Percentiles rank a stretch among this genome's conserved stretches.
These are phyloP conservation scores for Leccinum laetum DNA, from an alignment of 1,284 basidiomycete species.

Conservation along the genomic window DNA sequence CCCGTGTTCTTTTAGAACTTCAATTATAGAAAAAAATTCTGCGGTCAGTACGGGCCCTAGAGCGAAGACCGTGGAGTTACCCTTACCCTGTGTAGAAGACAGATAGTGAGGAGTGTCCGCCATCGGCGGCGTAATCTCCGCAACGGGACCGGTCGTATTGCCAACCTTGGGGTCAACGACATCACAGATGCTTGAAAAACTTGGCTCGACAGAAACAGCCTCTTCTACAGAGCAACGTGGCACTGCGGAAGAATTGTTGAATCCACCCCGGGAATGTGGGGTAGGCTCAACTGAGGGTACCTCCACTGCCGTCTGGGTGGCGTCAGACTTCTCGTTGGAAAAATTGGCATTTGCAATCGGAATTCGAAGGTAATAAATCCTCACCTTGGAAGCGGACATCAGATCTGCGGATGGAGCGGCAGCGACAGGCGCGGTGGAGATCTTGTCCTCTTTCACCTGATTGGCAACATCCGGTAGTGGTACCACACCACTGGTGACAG, in stretches of 20 bases:
- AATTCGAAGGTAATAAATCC: not conserved
- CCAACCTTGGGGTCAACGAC: not conserved
- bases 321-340: slow-evolving; percentile 4
- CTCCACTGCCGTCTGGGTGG: slow-evolving; percentile 4
- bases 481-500: slow-evolving; percentile 7
- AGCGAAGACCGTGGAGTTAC: not conserved
- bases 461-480: slow-evolving; percentile 8
- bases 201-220: slow-evolving; percentile 10
- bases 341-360: slow-evolving; percentile 10
- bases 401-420: not conserved
- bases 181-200: not conserved
- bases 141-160: not conserved
- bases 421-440: slow-evolving; percentile 3
- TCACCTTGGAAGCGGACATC: slow-evolving; percentile 15
- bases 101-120: slow-evolving; percentile 2
- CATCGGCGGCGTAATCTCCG: slow-evolving; percentile 2
- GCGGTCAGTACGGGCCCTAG: not conserved
- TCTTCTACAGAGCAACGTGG: slow-evolving; percentile 8
- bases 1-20: not conserved
- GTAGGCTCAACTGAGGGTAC: slow-evolving; percentile 20
- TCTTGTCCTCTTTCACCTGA: slow-evolving; percentile 8
- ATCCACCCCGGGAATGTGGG: slow-evolving; percentile 12
- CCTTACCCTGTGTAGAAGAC: not conserved
- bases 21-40: not conserved
- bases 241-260: not conserved